Conservation (phyloP, 129 eudicot species). For the Glebionis coronaria region DNA sequence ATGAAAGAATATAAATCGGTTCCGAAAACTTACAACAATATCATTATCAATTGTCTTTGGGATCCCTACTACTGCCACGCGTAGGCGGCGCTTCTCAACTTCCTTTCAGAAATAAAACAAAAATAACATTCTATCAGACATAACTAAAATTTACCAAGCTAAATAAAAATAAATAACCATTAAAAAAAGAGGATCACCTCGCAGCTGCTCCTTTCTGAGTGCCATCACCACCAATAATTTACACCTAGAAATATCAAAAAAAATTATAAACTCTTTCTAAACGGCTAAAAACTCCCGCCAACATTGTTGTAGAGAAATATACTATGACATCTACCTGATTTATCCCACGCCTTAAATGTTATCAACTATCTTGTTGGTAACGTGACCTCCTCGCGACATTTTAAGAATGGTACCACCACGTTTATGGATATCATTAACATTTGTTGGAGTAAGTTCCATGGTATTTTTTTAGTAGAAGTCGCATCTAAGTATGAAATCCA, state of each 20-base stretch:
- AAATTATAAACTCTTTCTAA: slow-evolving; percentile 4
- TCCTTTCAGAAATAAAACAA: slow-evolving; percentile 50
- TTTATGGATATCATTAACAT: too few relatives aligned
- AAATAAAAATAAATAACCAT: neutral
- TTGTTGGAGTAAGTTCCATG: too few relatives aligned
- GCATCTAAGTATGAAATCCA: neutral
- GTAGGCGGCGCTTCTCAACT: slow-evolving; percentile 78
- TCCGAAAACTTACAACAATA: slow-evolving; percentile 63
- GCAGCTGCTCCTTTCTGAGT: slow-evolving; percentile 96
- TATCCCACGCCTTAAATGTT: slow-evolving; percentile 95
- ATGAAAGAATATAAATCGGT: too few relatives aligned
- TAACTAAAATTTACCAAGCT: slow-evolving; percentile 9
- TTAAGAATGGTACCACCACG: slow-evolving; percentile 81
- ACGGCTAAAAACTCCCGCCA: slow-evolving; percentile 1
- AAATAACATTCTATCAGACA: slow-evolving; percentile 13
- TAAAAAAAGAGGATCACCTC: slow-evolving; percentile 46
- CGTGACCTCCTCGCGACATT: slow-evolving; percentile 95
- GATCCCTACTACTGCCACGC: slow-evolving; percentile 83
- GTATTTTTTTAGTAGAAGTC: too few relatives aligned
- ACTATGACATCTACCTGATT: slow-evolving; percentile 51
- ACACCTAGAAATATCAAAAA: slow-evolving; percentile 49
- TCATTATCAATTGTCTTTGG: slow-evolving; percentile 98
- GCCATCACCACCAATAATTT: slow-evolving; percentile 98
- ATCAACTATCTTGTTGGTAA: slow-evolving; percentile 91
- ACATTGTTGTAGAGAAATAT: slow-evolving; percentile 5